Percentiles rank a stretch among this genome's conserved stretches.
phyloP scores from a whole-genome alignment of 495 filamentous ascomycete species.

The Hyaloscypha finlandica region DNA sequence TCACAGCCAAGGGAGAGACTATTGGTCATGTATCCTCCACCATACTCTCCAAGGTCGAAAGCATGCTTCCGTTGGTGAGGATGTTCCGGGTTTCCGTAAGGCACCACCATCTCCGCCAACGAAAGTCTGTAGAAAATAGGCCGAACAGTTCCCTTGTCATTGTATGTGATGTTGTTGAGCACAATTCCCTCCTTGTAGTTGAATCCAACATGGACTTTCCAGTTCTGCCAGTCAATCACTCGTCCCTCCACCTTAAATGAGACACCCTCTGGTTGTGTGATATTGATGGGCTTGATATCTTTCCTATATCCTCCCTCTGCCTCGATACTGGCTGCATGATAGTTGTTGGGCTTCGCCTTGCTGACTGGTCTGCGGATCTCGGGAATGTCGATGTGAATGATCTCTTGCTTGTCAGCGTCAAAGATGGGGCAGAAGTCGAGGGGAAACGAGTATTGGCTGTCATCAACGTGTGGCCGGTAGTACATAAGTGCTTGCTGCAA shows the following conservation, averaged over 20 bases:
- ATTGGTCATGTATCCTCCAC: slow-evolving; percentile 95
- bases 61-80: slow-evolving; percentile 95
- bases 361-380: slow-evolving; percentile 76
- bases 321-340: slow-evolving; percentile 74
- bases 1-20: slow-evolving; percentile 86
- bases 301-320: slow-evolving; percentile 74
- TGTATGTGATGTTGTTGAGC: slow-evolving; percentile 87
- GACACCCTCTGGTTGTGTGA: slow-evolving; percentile 92
- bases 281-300: slow-evolving; percentile 89
- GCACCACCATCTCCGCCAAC: slow-evolving; percentile 94
- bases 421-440: slow-evolving; percentile 95
- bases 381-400: slow-evolving; percentile 89
- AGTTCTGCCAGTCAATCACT: slow-evolving; percentile 90
- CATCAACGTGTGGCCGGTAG: slow-evolving; percentile 84
- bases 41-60: slow-evolving; percentile 93
- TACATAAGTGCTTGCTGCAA: slow-evolving; percentile 96
- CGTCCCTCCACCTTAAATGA: slow-evolving; percentile 83
- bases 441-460: slow-evolving; percentile 88
- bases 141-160: slow-evolving; percentile 79
- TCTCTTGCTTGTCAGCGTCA: slow-evolving; percentile 78
- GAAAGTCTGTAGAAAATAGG: slow-evolving; percentile 91
- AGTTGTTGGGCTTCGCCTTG: slow-evolving; percentile 75
- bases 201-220: slow-evolving; percentile 92
- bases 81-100: slow-evolving; percentile 90
- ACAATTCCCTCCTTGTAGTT: slow-evolving; percentile 96